Base-by-base conservation (phyloP, 2,329 filamentous ascomycete species). In the Shiraia bambusicola region DNA sequence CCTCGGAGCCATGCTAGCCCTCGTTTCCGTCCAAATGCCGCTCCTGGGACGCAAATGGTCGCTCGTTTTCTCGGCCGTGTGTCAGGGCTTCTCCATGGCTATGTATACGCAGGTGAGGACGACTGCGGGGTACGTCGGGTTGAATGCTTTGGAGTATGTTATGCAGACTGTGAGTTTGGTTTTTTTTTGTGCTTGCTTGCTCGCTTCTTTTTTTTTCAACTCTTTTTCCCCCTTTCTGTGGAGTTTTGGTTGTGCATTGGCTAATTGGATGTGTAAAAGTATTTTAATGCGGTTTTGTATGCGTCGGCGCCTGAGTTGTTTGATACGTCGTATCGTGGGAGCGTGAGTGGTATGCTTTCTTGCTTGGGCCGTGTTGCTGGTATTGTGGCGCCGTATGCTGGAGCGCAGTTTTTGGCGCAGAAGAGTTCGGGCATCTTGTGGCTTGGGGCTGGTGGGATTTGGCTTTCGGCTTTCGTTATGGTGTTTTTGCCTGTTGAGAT, bases 121-220 rank as follows among this genome's bases (percentile, higher is more conserved):
- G 8, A 61, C 59, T 4, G 52, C 52, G 12, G 59, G 54, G 2
- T 63, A 52, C 17, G 59, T 63, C 7, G 59, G 59, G 2, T 16
- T 63, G 14, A 63, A 63, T 24, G 59, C 59, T 1, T 52, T 63
- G 6, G 59, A 63, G 33, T 63, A 63, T 34, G 57, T 63, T n/a
- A 63, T 63, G 59, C 59, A 63, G 37, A 63, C 59, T 17, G 58
- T 59, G 39, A 47, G 54, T 46, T 3, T 4, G n/a, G n/a, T n/a
- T n/a, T n/a, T n/a, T n/a, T n/a, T n/a, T n/a, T n/a, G n/a, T n/a
- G n/a, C n/a, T n/a, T n/a, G n/a, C n/a, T n/a, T n/a, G n/a, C n/a
- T n/a, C n/a, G n/a, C n/a, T n/a, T n/a, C n/a, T n/a, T n/a, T n/a
- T n/a, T n/a, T n/a, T n/a, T n/a, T n/a, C n/a, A n/a, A n/a, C n/a